Conservation (phyloP, 495 filamentous ascomycete species). For the Aeminium ludgeri region DNA sequence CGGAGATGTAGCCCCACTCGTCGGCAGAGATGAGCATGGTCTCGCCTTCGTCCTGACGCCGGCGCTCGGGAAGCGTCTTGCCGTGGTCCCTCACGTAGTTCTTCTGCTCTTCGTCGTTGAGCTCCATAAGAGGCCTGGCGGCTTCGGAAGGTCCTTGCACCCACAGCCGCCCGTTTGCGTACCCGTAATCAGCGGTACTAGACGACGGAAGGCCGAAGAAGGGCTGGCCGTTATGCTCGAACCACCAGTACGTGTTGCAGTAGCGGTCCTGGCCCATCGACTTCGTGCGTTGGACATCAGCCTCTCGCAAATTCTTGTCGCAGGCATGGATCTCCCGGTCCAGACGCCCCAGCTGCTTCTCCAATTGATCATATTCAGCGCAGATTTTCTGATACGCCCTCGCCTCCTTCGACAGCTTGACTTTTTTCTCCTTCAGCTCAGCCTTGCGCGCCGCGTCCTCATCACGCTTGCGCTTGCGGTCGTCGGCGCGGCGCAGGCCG, state of each 20-base stretch:
- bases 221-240: slow-evolving; percentile 96
- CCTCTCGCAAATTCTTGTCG: slow-evolving; percentile 84
- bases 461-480: slow-evolving; percentile 54
- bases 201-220: slow-evolving; percentile 74
- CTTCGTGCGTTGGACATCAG: slow-evolving; percentile 77
- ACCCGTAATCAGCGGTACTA: slow-evolving; percentile 70
- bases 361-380: slow-evolving; percentile 73
- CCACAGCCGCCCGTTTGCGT: slow-evolving; percentile 91
- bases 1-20: slow-evolving; percentile 85
- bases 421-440: slow-evolving; percentile 65
- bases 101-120: slow-evolving; percentile 46
- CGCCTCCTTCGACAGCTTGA: slow-evolving; percentile 59
- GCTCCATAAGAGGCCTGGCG: slow-evolving; percentile 37
- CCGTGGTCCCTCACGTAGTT: slow-evolving; percentile 49
- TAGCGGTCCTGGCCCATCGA: slow-evolving; percentile 85
- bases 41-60: slow-evolving; percentile 66
- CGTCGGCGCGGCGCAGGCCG: slow-evolving; percentile 58
- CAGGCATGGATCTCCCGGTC: slow-evolving; percentile 69
- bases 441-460: slow-evolving; percentile 34
- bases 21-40: slow-evolving; percentile 60
- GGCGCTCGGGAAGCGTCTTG: slow-evolving; percentile 70
- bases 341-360: slow-evolving; percentile 56
- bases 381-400: slow-evolving; percentile 44
- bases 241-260: slow-evolving; percentile 98
- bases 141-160: slow-evolving; percentile 78